These are phyloP conservation scores for Fusarium agapanthi DNA, from an alignment of 2,329 filamentous ascomycete species.

Conservation along the genomic window DNA sequence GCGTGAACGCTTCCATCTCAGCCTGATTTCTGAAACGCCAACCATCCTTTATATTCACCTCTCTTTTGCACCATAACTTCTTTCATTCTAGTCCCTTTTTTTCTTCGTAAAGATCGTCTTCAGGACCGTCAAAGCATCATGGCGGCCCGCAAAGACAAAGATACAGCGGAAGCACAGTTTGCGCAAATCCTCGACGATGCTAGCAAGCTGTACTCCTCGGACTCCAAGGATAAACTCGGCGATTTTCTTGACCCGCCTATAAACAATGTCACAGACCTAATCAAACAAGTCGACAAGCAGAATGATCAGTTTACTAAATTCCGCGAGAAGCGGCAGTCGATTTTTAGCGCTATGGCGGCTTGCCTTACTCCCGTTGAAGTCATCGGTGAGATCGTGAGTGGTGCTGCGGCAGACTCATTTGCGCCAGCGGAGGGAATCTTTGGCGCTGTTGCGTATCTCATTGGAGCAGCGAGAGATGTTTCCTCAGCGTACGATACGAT, in stretches of 20 bases:
- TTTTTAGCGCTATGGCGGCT: slow-evolving; percentile 47
- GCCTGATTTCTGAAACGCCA: slow-evolving; percentile 21
- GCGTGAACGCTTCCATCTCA: slow-evolving; percentile 1
- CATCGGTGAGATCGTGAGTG: slow-evolving; percentile 50
- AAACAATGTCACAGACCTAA: slow-evolving; percentile 45
- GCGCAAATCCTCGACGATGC: slow-evolving; percentile 47
- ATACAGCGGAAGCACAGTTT: slow-evolving; percentile 37
- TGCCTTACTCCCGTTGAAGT: slow-evolving; percentile 51
- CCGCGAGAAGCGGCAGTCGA: slow-evolving; percentile 45
- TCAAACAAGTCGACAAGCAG: slow-evolving; percentile 45
- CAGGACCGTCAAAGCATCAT: slow-evolving; percentile 19
- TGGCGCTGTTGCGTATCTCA: slow-evolving; percentile 53
- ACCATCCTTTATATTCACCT: background rate
- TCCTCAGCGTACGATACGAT: slow-evolving; percentile 57
- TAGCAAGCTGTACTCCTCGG: slow-evolving; percentile 44
- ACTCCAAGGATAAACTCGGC: slow-evolving; percentile 42
- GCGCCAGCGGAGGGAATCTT: slow-evolving; percentile 54
- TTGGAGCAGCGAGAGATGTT: slow-evolving; percentile 56
- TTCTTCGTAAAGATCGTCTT: background rate
- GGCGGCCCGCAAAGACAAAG: slow-evolving; percentile 34
- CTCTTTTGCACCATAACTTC: background rate
- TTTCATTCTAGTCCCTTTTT: background rate
- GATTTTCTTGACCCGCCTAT: slow-evolving; percentile 48
- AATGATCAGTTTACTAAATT: slow-evolving; percentile 51
- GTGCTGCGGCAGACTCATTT: slow-evolving; percentile 50